phyloP scores from a whole-genome alignment of 148 eudicot species.

The Silene uniflora region DNA sequence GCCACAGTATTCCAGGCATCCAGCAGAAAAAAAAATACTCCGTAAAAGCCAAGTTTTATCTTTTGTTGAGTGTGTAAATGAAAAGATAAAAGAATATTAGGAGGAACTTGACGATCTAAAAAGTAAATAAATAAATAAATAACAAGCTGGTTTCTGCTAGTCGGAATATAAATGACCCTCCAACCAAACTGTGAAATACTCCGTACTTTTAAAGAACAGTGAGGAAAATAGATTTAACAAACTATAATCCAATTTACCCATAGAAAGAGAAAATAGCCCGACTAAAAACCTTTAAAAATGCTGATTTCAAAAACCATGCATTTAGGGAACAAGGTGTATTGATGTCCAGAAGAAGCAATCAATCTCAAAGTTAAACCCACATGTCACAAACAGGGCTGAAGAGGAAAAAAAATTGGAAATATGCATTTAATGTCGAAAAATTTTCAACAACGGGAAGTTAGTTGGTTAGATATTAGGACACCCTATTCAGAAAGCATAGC shows the following conservation, averaged over 20 bases:
- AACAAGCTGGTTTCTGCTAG: not conserved
- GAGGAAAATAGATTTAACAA: not conserved
- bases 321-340: constrained; percentile 57
- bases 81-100: not conserved
- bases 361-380: no score
- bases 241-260: not conserved
- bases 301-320: not conserved
- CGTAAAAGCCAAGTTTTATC: not conserved
- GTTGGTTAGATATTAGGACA: not conserved
- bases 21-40: not conserved
- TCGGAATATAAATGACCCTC: not conserved
- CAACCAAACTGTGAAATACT: not conserved
- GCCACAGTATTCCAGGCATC: not conserved
- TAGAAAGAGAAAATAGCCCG: not conserved
- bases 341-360: constrained; percentile 46
- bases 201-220: not conserved
- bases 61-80: not conserved
- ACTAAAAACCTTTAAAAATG: not conserved
- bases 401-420: not conserved
- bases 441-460: not conserved
- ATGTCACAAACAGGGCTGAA: no score
- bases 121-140: not conserved
- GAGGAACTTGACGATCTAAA: not conserved
- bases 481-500: not conserved
- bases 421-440: not conserved